A percentile compares a stretch with the other conserved stretches of the same genome.
Conservation (phyloP, 2,329 filamentous ascomycete genomes). For the Dendrostoma leiphaemia region DNA sequence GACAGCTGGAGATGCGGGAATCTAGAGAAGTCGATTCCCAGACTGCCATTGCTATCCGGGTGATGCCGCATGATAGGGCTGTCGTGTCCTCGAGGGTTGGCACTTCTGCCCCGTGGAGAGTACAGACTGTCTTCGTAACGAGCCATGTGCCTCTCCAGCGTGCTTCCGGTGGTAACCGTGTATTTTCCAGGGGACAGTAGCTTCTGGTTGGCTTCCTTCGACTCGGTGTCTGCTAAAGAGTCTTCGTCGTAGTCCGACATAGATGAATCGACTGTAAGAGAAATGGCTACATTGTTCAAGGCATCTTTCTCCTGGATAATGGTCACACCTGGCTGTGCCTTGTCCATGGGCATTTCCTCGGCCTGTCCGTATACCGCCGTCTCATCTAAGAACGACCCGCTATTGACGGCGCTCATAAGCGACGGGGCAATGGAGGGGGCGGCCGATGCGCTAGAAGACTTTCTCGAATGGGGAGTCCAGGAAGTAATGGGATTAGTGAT, state of each 20-base stretch:
- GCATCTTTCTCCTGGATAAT: background rate
- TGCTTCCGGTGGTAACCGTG: background rate
- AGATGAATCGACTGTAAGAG: background rate
- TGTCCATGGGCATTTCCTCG: conserved; percentile 8
- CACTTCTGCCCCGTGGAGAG: background rate
- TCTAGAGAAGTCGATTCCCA: conserved; percentile 7
- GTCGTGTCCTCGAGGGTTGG: background rate
- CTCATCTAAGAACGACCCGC: conserved; percentile 15
- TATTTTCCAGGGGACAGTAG: conserved; percentile 1
- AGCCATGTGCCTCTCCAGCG: background rate
- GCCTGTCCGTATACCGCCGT: conserved; percentile 14
- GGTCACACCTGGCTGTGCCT: background rate
- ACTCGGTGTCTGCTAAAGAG: background rate
- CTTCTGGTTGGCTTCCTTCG: background rate
- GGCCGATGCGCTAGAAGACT: conserved; percentile 18
- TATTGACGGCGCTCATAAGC: conserved; percentile 15
- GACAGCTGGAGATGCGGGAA: conserved; percentile 14
- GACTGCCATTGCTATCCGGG: background rate
- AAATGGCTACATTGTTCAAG: background rate
- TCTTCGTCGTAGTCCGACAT: conserved; percentile 9
- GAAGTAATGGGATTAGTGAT: conserved; percentile 3
- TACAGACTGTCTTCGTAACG: background rate
- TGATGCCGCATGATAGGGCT: background rate
- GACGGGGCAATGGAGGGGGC: conserved; percentile 13
- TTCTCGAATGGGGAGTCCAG: conserved; percentile 9